phyloP scores from a whole-genome alignment of 495 filamentous ascomycete genomes.

The Friedmanniomyces simplex region DNA sequence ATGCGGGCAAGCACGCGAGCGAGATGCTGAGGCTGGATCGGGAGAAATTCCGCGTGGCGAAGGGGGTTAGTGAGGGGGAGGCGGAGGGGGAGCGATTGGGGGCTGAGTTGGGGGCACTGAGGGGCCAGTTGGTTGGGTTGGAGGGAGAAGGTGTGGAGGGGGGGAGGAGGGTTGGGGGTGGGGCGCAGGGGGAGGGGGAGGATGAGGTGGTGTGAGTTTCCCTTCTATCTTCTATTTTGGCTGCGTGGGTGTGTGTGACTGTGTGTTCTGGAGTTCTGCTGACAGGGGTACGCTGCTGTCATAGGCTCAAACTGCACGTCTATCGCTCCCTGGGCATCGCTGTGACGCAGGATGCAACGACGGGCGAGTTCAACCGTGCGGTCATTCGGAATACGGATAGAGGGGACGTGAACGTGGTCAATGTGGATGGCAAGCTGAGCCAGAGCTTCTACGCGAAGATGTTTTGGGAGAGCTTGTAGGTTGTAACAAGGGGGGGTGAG shows the following conservation, averaged over 20 bases:
- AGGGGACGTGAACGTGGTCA: constrained; percentile 89
- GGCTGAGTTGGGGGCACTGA: constrained; percentile 66
- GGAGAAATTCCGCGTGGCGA: constrained; percentile 89
- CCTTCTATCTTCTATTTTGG: constrained; percentile 28
- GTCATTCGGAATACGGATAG: constrained; percentile 66
- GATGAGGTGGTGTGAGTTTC: constrained; percentile 39
- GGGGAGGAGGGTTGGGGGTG: constrained; percentile 43
- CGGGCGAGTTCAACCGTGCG: constrained; percentile 74
- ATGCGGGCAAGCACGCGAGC: constrained; percentile 54
- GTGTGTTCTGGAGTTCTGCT: too few species aligned
- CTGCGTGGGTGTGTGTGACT: too few species aligned
- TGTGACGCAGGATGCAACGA: constrained; percentile 62
- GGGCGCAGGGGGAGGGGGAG: constrained; percentile 58
- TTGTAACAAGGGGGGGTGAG: too few species aligned
- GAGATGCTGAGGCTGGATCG: constrained; percentile 22
- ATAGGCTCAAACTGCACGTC: constrained; percentile 78
- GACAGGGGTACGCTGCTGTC: background rate
- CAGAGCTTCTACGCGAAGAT: constrained; percentile 90
- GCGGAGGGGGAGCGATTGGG: constrained; percentile 84
- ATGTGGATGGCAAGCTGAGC: constrained; percentile 82
- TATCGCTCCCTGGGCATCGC: constrained; percentile 88
- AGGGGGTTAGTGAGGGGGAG: constrained; percentile 76
- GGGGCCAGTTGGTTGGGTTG: constrained; percentile 64
- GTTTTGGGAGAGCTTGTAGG: constrained; percentile 77
- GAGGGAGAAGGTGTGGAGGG: constrained; percentile 70